Evolutionary conservation across 306 rosid genomes (phyloP), one percentile per base, ranked within the genome.

Genomic region (Cicer cuneatum): DNA sequence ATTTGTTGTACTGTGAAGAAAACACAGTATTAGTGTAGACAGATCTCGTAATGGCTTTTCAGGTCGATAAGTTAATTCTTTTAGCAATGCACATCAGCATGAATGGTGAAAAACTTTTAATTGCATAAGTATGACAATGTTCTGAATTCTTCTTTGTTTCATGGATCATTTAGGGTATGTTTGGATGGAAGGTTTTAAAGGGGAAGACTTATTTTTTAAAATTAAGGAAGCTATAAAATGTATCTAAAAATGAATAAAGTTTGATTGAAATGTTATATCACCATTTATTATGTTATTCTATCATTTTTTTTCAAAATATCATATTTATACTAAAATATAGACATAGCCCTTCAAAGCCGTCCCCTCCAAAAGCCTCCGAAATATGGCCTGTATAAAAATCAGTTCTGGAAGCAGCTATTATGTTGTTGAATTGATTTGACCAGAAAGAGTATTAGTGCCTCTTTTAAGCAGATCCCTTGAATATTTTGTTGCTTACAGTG

Each of bases 401-500:
- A 57, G 54, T 75, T 75, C 58, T 43, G 13, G 54, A 66, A 79
- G 54, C 47, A 66, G 15, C 46, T 59, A 1, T 58, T 73, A n/a
- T 56, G 48, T 45, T 72, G 47, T 66, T 51, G 45, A 43, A 66
- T 46, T 58, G 21, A 15, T 49, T 58, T 51, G 43, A 18, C 59
- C 42, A 51, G 58, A 68, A 60, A 60, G 58, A 74, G 42, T 79
- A 52, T 71, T 48, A 33, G 0, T 47, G 39, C 51, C 42, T 49
- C n/a, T 14, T 68, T 63, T 9, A 46, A 71, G 40, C 40, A 13
- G 10, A 66, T 62, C 62, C 39, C 62, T 73, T 64, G 9, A 46
- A 53, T 35, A 15, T 39, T 84, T 75, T 65, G 45, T 79, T 72
- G 39, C 38, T 76, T 81, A 78, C 92, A 95, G 98, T 84, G 88